These are phyloP conservation scores for Hyaloperonospora brassicae DNA, from an alignment of 352 stramenopile genomes.

Conservation along the genomic window DNA sequence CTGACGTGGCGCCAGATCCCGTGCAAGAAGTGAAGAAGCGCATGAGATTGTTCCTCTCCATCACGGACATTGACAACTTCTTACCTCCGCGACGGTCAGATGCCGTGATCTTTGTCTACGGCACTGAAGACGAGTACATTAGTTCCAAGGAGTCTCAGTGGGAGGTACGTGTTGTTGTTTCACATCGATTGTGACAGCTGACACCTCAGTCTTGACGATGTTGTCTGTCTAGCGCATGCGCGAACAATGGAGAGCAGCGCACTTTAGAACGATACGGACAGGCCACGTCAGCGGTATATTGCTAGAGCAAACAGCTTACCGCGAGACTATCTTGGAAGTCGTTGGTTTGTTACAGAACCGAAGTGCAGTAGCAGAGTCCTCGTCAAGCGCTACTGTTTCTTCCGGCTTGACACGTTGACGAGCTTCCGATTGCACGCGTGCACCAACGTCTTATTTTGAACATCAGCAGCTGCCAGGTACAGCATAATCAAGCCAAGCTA, in stretches of 20 bases:
- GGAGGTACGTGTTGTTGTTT: slow-evolving; percentile 24
- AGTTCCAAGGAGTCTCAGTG: slow-evolving; percentile 52
- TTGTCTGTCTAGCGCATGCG: slow-evolving; percentile 35
- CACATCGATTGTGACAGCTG: neutral
- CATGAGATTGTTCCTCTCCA: slow-evolving; percentile 68
- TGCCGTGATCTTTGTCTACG: slow-evolving; percentile 67
- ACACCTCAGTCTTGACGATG: neutral
- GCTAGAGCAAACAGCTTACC: slow-evolving; percentile 57
- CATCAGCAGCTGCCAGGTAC: slow-evolving; percentile 6
- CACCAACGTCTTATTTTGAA: neutral
- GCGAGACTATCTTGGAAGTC: slow-evolving; percentile 65
- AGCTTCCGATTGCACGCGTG: neutral
- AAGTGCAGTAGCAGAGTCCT: slow-evolving; percentile 8
- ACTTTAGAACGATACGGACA: slow-evolving; percentile 58
- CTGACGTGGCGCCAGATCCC: slow-evolving; percentile 25
- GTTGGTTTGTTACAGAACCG: slow-evolving; percentile 28
- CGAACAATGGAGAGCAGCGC: slow-evolving; percentile 43
- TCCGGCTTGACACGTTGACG: slow-evolving; percentile 2
- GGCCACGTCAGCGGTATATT: slow-evolving; percentile 77
- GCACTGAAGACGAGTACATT: slow-evolving; percentile 75
- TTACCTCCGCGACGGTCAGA: slow-evolving; percentile 48
- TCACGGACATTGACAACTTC: slow-evolving; percentile 83
- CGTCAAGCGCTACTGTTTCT: slow-evolving; percentile 6
- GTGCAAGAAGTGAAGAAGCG: slow-evolving; percentile 69
- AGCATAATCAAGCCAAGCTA: neutral